Base-by-base conservation (phyloP, 2,329 filamentous ascomycete genomes). In the Kalmusia sp. region DNA sequence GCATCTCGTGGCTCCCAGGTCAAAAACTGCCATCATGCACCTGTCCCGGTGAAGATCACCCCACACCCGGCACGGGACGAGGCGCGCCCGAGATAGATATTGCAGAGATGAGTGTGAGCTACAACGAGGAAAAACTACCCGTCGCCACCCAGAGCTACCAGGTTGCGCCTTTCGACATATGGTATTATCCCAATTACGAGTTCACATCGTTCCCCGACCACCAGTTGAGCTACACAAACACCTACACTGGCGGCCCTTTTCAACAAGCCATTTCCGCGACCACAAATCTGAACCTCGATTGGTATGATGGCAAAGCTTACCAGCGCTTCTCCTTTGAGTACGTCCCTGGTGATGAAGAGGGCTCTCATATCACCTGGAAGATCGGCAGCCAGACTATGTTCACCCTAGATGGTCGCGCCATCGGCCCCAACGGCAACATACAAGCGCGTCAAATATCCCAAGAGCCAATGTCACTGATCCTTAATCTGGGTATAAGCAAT, bases 301-400 rank as follows among this genome's bases (percentile, higher is more conserved):
- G 82, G 83, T 85, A 80, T 51, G 80, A 84, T 52, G 79, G 80
- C 4, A 74, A 77, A 12, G 67, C 73, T 17, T 85, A 84, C 60
- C 82, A 85, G 60, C 82, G 78, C 44, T 85, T 82, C 64, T 78
- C 80, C 1, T 84, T 82, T 50, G 82, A 85, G 55, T 84, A 85
- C 55, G 72, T 69, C 0, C 81, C 82, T 1, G 82, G 82, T 3
- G 72, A 73, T 15, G 72, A 70, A 28, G 65, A 77, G 55, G 74
- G 79, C 12, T 72, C 75, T 1, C 73, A 77, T 52, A 79, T 85
- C 48, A 74, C 76, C 6, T 85, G 82, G 82, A 80, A 78, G 54
- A 77, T 84, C 3, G 82, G 79, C 12, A 79, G 80, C 19, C 68
- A 80, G 24, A 77, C 77, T 47, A 80, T 79, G 41, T 83, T 82